Percentiles rank a stretch among this genome's conserved stretches.
phyloP scores from a whole-genome alignment of 2,329 filamentous ascomycete genomes.

The Neophaeococcomyces aloes region DNA sequence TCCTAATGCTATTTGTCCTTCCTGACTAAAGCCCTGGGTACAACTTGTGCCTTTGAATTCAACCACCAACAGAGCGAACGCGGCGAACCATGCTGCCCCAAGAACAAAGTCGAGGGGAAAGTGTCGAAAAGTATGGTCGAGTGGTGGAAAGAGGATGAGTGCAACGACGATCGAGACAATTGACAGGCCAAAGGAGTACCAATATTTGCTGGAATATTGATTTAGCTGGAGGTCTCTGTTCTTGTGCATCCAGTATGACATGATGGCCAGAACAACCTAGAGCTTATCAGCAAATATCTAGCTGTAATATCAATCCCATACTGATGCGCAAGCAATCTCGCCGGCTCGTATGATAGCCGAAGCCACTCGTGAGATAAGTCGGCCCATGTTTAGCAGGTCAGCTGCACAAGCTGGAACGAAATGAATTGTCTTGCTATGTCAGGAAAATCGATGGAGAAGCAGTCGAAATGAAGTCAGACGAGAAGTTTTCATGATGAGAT shows the following conservation, averaged over 20 bases:
- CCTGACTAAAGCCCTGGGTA: slow-evolving; percentile 38
- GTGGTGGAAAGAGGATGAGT: slow-evolving; percentile 63
- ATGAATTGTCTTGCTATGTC: not conserved
- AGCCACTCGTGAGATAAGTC: slow-evolving; percentile 40
- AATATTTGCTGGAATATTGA: slow-evolving; percentile 54
- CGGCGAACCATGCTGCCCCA: slow-evolving; percentile 58
- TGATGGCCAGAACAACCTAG: slow-evolving; percentile 54
- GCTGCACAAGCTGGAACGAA: not conserved
- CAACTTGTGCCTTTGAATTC: slow-evolving; percentile 23
- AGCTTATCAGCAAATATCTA: slow-evolving; percentile 10
- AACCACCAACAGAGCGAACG: slow-evolving; percentile 56
- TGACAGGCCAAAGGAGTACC: slow-evolving; percentile 65
- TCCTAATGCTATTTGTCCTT: slow-evolving; percentile 46
- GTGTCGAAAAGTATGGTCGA: slow-evolving; percentile 54
- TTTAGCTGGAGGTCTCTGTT: slow-evolving; percentile 13
- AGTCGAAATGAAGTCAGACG: too few relatives aligned
- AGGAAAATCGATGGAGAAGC: too few relatives aligned
- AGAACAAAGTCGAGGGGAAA: slow-evolving; percentile 63
- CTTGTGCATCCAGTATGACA: slow-evolving; percentile 53
- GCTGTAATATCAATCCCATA: slow-evolving; percentile 29
- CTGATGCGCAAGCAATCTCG: slow-evolving; percentile 60
- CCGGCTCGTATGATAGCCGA: slow-evolving; percentile 50
- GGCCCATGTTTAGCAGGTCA: not conserved
- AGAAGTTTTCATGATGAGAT: too few relatives aligned
- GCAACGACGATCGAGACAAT: slow-evolving; percentile 56